Evolutionary conservation across 192 early-diverging fungal genomes (phyloP).

Genomic region (Linnemannia zychae): DNA sequence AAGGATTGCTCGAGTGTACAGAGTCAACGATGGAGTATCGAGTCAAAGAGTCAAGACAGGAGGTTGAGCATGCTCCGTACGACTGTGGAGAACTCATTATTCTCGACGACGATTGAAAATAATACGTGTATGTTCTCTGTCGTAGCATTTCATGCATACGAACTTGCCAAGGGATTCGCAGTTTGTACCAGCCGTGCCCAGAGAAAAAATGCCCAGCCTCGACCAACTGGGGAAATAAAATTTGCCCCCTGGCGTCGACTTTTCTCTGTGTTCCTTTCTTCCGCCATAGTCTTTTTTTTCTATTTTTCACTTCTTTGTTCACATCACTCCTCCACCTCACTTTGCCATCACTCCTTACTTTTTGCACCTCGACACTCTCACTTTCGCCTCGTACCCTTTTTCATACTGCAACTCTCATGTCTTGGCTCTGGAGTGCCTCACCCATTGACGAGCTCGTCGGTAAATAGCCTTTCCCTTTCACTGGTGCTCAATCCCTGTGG

Average conservation of each 20-base stretch:
- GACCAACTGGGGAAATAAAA: neutral
- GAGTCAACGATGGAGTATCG: conserved; percentile 1
- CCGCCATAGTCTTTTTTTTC: neutral
- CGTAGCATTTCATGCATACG: no score
- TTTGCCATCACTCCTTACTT: neutral
- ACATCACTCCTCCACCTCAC: neutral
- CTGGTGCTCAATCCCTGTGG: neutral
- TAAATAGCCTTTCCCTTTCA: conserved; percentile 24
- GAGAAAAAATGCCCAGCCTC: neutral
- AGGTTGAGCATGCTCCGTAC: neutral
- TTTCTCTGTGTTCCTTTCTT: neutral
- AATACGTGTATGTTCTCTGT: neutral
- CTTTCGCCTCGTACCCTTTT: neutral
- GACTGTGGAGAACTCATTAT: neutral
- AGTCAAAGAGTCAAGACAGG: neutral
- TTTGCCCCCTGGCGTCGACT: neutral
- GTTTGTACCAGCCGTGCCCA: neutral
- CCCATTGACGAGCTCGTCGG: conserved; percentile 63
- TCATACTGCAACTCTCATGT: conserved; percentile 23
- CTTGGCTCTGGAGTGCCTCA: conserved; percentile 56
- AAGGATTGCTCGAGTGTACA: conserved; percentile 13
- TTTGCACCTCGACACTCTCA: neutral
- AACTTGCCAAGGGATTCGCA: no score
- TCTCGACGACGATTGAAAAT: neutral
- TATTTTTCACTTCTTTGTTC: neutral